phyloP scores from a whole-genome alignment of 441 rosid species.

The Cnidoscolus chayamansa region DNA sequence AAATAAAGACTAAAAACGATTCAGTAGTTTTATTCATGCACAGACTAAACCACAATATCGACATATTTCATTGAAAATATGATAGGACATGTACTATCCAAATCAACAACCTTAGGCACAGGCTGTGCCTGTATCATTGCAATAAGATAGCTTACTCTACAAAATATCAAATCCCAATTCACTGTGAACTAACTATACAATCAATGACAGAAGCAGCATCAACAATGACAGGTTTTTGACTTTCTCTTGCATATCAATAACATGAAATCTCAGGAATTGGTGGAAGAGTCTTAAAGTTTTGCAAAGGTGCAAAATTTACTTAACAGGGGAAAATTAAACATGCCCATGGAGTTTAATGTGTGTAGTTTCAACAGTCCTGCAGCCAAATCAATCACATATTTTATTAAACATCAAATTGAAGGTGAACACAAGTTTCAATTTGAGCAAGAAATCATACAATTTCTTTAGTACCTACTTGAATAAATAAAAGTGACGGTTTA shows the following conservation, averaged over 20 bases:
- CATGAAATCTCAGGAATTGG: not conserved
- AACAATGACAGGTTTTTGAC: not conserved
- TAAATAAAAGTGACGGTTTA: slow-evolving; percentile 31
- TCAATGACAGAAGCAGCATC: too few species aligned
- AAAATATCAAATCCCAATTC: too few species aligned
- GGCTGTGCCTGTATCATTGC: too few species aligned
- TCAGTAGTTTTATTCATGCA: too few species aligned
- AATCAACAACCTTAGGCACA: too few species aligned
- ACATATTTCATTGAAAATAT: too few species aligned
- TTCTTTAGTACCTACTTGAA: slow-evolving; percentile 35
- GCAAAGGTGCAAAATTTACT: not conserved
- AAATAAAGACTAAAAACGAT: too few species aligned
- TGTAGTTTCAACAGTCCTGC: slow-evolving; percentile 45
- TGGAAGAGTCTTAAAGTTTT: not conserved
- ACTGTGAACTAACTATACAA: too few species aligned
- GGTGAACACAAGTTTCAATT: not conserved
- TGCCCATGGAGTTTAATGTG: slow-evolving; percentile 24
- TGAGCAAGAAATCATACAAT: not conserved
- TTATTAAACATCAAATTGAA: not conserved
- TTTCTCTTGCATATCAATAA: not conserved
- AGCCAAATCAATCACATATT: slow-evolving; percentile 23
- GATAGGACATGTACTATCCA: too few species aligned
- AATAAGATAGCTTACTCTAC: too few species aligned
- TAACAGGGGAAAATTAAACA: not conserved
- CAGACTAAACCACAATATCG: too few species aligned